These are phyloP conservation scores for Lathyrus aphaca DNA, from an alignment of 306 rosid genomes.

Conservation along the genomic window DNA sequence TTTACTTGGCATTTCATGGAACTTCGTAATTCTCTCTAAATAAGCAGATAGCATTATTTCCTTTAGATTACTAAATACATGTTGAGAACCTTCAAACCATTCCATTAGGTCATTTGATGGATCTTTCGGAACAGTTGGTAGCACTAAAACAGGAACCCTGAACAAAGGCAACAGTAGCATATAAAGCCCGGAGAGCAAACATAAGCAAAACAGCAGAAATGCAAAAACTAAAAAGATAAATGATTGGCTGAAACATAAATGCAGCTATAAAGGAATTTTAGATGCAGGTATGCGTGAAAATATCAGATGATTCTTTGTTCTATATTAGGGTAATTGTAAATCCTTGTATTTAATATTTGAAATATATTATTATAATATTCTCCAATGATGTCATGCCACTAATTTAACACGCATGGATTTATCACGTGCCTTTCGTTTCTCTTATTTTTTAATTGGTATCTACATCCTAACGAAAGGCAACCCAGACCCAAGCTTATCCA, in stretches of 20 bases:
- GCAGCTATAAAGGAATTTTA: constrained; percentile 1
- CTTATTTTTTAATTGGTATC: constrained; percentile 1
- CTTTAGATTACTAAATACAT: constrained; percentile 63
- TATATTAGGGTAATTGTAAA: neutral
- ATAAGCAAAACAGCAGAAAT: constrained; percentile 24
- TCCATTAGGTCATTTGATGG: constrained; percentile 71
- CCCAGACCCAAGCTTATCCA: neutral
- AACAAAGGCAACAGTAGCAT: constrained; percentile 27
- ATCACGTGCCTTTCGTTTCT: constrained; percentile 3
- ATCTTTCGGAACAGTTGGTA: constrained; percentile 84
- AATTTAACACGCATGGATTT: neutral
- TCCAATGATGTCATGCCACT: neutral
- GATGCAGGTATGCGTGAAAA: neutral
- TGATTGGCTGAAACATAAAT: constrained; percentile 7
- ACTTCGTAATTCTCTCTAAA: constrained; percentile 58
- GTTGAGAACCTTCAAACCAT: constrained; percentile 70
- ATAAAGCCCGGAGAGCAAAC: constrained; percentile 26
- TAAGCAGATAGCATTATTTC: constrained; percentile 71
- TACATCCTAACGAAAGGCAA: neutral
- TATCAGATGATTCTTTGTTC: constrained; percentile 2
- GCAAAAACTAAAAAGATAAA: neutral
- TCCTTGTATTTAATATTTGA: constrained; percentile 1
- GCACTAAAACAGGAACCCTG: constrained; percentile 88
- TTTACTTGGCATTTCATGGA: constrained; percentile 83
- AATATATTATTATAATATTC: neutral